A percentile compares a stretch with the other conserved stretches of the same genome.
These are phyloP conservation scores for Pseudogymnoascus sp. DNA, from an alignment of 2,329 filamentous ascomycete genomes.

Conservation along the genomic window DNA sequence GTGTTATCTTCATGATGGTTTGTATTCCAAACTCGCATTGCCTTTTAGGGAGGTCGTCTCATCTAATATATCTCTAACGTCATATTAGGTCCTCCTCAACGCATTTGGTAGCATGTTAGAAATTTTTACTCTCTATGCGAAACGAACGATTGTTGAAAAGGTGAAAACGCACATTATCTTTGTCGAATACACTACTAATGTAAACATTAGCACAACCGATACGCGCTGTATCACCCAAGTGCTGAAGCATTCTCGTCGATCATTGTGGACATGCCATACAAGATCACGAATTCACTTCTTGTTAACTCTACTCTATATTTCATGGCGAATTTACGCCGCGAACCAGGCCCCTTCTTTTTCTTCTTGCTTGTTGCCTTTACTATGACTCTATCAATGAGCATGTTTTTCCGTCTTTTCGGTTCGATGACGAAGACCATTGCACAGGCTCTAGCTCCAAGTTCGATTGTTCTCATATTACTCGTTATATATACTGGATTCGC, in stretches of 20 bases:
- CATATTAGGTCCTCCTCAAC: neutral
- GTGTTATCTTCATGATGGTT: conserved; percentile 15
- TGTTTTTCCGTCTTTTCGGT: conserved; percentile 76
- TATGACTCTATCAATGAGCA: conserved; percentile 53
- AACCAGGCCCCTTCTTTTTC: conserved; percentile 61
- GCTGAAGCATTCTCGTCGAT: conserved; percentile 81
- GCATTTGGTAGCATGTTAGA: conserved; percentile 13
- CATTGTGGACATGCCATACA: conserved; percentile 76
- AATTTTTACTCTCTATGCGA: conserved; percentile 30
- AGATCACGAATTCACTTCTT: conserved; percentile 59
- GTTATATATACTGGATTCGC: conserved; percentile 48
- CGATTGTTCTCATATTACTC: conserved; percentile 51
- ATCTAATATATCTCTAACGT: conserved; percentile 30
- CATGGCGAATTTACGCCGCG: conserved; percentile 60
- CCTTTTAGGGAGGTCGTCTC: neutral
- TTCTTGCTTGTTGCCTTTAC: conserved; percentile 41
- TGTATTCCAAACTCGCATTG: conserved; percentile 44
- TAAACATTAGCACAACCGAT: conserved; percentile 58
- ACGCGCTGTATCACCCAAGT: conserved; percentile 84
- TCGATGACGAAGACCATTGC: conserved; percentile 64
- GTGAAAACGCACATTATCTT: neutral
- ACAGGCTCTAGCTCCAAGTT: conserved; percentile 55
- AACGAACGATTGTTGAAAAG: conserved; percentile 34
- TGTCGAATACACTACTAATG: neutral
- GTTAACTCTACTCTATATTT: conserved; percentile 81